Conservation (phyloP, 2,329 filamentous ascomycete genomes). For the Akanthomyces lecanii region DNA sequence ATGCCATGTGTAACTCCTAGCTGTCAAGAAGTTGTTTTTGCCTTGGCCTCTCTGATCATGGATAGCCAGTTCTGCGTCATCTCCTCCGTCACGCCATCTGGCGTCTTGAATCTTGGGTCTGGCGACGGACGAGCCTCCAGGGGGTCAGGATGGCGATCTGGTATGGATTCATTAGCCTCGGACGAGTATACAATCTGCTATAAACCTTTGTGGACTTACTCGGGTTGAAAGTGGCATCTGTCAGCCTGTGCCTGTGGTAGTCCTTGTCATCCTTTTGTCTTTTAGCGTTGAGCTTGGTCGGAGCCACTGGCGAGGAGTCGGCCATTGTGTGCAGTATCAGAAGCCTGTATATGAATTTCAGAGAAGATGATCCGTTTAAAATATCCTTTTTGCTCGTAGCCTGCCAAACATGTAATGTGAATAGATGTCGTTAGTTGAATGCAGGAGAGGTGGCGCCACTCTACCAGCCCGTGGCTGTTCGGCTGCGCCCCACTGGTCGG, state of each 20-base stretch:
- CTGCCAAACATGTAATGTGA: not conserved
- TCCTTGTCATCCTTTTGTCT: conserved; percentile 44
- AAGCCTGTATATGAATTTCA: not conserved
- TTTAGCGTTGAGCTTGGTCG: conserved; percentile 29
- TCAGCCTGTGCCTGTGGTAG: conserved; percentile 33
- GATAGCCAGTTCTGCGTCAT: conserved; percentile 38
- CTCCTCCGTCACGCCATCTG: conserved; percentile 37
- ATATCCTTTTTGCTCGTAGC: not conserved
- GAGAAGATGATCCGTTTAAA: not conserved
- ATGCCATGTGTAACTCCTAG: not conserved
- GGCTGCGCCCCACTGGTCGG: not conserved
- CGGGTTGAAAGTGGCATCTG: conserved; percentile 44
- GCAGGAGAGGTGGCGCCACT: not conserved
- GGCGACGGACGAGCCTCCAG: conserved; percentile 35
- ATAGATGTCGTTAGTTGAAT: not conserved
- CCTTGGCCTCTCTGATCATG: conserved; percentile 25
- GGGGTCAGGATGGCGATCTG: conserved; percentile 43
- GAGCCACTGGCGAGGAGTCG: conserved; percentile 18
- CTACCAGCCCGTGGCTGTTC: not conserved
- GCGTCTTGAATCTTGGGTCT: conserved; percentile 30
- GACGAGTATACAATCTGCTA: no score
- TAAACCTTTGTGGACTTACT: conserved; percentile 30
- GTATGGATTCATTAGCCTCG: conserved; percentile 21
- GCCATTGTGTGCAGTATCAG: not conserved
- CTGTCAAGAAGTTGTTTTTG: not conserved